Evolutionary conservation across 139 green algal species (phyloP).

Genomic region (Chlorella sp.): DNA sequence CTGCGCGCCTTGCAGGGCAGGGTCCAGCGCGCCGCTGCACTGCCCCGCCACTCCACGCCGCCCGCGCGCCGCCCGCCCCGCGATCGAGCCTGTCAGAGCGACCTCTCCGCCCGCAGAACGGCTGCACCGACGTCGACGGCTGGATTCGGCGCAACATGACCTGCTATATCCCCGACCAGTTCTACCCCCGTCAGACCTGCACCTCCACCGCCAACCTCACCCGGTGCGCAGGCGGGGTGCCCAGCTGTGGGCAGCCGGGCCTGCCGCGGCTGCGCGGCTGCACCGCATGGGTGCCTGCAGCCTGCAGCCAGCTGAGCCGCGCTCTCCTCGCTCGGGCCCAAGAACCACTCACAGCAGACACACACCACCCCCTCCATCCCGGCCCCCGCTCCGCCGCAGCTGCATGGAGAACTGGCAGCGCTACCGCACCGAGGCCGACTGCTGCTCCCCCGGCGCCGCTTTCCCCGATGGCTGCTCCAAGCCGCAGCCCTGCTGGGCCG

Average conservation of each 20-base stretch:
- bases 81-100: too few species aligned
- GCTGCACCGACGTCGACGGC: constrained; percentile 21
- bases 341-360: too few species aligned
- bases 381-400: neutral
- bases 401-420: neutral
- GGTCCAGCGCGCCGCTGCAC: too few species aligned
- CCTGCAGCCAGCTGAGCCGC: too few species aligned
- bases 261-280: neutral
- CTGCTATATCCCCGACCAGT: constrained; percentile 18
- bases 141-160: neutral
- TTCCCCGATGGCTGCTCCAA: constrained; percentile 25
- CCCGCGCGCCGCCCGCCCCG: too few species aligned
- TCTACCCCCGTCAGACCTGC: constrained; percentile 16
- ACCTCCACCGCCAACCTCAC: constrained; percentile 7
- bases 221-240: neutral
- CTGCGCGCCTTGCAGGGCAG: neutral
- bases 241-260: neutral
- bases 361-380: neutral
- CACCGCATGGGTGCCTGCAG: neutral
- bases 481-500: constrained; percentile 25
- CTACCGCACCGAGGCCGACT: constrained; percentile 10
- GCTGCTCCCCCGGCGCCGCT: constrained; percentile 24
- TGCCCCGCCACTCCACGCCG: too few species aligned
- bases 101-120: constrained; percentile 18
- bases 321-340: too few species aligned